These are phyloP conservation scores for Bombardia bombarda DNA, from an alignment of 495 filamentous ascomycete genomes.

Conservation along the genomic window DNA sequence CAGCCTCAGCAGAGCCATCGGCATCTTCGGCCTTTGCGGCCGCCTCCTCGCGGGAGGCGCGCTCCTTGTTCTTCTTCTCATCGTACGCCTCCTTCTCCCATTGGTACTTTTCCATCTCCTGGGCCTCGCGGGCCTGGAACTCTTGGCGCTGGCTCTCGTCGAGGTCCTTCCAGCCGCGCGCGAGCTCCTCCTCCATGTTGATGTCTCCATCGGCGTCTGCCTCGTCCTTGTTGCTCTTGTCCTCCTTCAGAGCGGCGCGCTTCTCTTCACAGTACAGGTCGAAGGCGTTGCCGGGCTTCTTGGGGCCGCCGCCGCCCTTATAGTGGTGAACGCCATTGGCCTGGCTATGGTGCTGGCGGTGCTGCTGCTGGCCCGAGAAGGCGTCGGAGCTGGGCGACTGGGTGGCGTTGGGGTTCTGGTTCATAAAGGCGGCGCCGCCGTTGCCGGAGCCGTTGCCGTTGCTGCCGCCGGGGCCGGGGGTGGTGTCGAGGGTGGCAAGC, in stretches of 20 bases:
- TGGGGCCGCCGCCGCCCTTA: conserved; percentile 24
- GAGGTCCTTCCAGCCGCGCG: conserved; percentile 42
- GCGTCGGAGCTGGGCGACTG: conserved; percentile 42
- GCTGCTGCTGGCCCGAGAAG: conserved; percentile 22
- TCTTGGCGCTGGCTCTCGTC: conserved; percentile 35
- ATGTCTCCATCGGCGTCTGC: conserved; percentile 23
- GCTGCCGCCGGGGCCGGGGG: conserved; percentile 9
- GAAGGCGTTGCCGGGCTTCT: conserved; percentile 40
- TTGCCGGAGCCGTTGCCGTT: conserved; percentile 20
- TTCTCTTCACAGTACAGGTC: conserved; percentile 44
- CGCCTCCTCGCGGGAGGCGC: conserved; percentile 1
- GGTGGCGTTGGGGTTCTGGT: conserved; percentile 26
- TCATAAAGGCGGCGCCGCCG: conserved; percentile 33
- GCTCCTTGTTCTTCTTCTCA: conserved; percentile 6
- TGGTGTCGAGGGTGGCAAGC: conserved; percentile 21
- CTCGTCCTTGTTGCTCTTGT: conserved; percentile 16
- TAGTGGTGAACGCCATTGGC: conserved; percentile 22
- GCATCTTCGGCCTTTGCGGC: conserved; percentile 12
- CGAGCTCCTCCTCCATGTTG: conserved; percentile 37
- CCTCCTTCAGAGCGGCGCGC: conserved; percentile 27
- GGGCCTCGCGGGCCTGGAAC: conserved; percentile 33
- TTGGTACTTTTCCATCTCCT: conserved; percentile 32
- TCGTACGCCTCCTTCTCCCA: conserved; percentile 34
- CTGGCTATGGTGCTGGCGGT: conserved; percentile 10
- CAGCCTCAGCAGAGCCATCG: conserved; percentile 12